These are phyloP conservation scores for Posidonia australis DNA, from an alignment of 106 monocot species.

Conservation along the genomic window DNA sequence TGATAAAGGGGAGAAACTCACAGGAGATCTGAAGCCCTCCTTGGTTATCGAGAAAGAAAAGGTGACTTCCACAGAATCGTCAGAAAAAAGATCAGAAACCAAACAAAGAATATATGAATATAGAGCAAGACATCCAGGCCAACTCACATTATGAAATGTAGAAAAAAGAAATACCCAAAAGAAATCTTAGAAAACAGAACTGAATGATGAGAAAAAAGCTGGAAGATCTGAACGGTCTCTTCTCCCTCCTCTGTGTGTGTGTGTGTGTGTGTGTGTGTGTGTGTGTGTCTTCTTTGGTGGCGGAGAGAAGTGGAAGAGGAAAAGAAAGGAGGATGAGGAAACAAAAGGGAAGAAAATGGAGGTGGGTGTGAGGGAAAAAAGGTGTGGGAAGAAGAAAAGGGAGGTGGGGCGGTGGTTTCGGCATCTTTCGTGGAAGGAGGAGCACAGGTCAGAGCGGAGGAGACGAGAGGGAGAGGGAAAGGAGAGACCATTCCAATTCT, in stretches of 20 bases:
- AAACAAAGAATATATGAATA: too few species aligned
- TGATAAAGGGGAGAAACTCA: too few species aligned
- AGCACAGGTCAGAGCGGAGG: background rate
- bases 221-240: too few species aligned
- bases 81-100: too few species aligned
- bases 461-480: background rate
- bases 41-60: too few species aligned
- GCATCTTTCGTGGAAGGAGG: background rate
- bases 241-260: too few species aligned
- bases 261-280: too few species aligned
- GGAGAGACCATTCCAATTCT: background rate
- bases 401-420: constrained; percentile 6
- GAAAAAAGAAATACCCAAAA: background rate
- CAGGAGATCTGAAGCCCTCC: too few species aligned
- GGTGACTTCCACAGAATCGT: too few species aligned
- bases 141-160: background rate
- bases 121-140: too few species aligned
- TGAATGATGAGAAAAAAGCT: too few species aligned
- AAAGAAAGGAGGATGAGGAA: background rate
- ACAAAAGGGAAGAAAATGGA: background rate
- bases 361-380: background rate
- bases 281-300: too few species aligned
- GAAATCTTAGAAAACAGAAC: background rate
- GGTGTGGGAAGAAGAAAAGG: background rate
- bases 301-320: background rate